A percentile compares a stretch with the other conserved stretches of the same genome.
Conservation (phyloP, 768 basidiomycete genomes). For the Sarcodon aspratus region DNA sequence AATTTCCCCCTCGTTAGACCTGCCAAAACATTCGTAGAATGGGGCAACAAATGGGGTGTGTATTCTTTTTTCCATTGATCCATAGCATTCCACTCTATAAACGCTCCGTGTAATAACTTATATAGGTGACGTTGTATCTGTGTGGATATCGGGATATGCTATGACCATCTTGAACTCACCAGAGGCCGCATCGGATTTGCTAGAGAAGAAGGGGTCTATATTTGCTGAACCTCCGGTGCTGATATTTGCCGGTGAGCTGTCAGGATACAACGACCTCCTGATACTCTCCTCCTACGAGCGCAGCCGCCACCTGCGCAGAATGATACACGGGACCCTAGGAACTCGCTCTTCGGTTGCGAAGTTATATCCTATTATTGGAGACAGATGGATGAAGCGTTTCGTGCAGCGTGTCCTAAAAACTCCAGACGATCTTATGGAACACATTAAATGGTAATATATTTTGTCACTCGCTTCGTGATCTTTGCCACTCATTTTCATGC, state of each 20-base stretch:
- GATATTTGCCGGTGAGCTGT: no score
- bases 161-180: constrained; percentile 19
- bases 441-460: no score
- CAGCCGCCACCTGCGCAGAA: constrained; percentile 23
- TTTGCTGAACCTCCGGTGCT: no score
- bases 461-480: no score
- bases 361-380: constrained; percentile 28
- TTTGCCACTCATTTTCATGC: not conserved
- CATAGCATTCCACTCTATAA: not conserved
- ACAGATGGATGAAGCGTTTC: constrained; percentile 24
- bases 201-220: no score
- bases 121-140: constrained; percentile 18
- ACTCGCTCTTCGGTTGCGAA: constrained; percentile 22
- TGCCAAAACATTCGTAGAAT: constrained; percentile 13
- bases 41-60: constrained; percentile 17
- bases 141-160: constrained; percentile 14
- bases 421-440: constrained; percentile 13
- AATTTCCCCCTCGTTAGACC: constrained; percentile 15
- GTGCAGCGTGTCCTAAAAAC: constrained; percentile 16
- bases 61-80: not conserved
- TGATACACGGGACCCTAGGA: constrained; percentile 29
- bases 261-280: constrained; percentile 14
- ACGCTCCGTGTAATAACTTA: not conserved
- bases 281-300: constrained; percentile 12
- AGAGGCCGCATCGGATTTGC: no score